Evolutionary conservation across 306 rosid species (phyloP).

Genomic region (Quercus suber): DNA sequence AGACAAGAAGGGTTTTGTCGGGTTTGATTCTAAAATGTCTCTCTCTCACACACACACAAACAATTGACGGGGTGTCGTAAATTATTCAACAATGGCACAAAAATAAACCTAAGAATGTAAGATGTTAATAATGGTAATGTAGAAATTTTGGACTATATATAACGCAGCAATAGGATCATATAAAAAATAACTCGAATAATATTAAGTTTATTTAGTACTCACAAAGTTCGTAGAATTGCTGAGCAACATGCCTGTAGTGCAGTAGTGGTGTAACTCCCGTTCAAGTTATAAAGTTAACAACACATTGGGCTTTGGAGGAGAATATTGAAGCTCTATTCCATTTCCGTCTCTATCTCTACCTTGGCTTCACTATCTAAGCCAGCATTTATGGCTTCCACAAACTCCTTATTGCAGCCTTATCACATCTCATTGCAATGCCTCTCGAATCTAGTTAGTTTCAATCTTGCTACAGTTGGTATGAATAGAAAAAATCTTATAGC

Average conservation of each 20-base stretch:
- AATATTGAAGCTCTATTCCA: slow-evolving; percentile 29
- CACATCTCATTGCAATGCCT: slow-evolving; percentile 32
- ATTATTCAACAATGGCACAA: not conserved
- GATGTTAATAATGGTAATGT: not conserved
- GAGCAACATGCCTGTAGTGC: slow-evolving; percentile 11
- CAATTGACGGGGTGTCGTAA: not conserved
- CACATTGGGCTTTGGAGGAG: slow-evolving; percentile 21
- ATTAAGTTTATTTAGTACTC: not conserved
- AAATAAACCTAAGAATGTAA: too few species aligned
- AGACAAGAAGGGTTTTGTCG: too few species aligned
- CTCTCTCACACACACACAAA: too few species aligned
- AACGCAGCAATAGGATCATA: not conserved
- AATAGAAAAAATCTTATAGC: slow-evolving; percentile 2
- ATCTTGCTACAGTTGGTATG: slow-evolving; percentile 13
- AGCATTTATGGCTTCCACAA: not conserved
- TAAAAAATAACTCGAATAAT: not conserved
- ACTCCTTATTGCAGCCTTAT: slow-evolving; percentile 18
- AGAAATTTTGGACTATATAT: not conserved
- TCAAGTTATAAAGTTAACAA: not conserved
- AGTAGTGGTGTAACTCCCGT: not conserved
- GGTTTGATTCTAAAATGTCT: too few species aligned
- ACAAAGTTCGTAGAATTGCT: not conserved
- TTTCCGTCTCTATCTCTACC: slow-evolving; percentile 49
- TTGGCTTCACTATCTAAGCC: slow-evolving; percentile 39
- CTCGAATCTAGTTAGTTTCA: slow-evolving; percentile 33